Evolutionary conservation across 2,329 filamentous ascomycete genomes (phyloP), one percentile per base, ranked within the genome.

Genomic region (Xylaria polymorpha): DNA sequence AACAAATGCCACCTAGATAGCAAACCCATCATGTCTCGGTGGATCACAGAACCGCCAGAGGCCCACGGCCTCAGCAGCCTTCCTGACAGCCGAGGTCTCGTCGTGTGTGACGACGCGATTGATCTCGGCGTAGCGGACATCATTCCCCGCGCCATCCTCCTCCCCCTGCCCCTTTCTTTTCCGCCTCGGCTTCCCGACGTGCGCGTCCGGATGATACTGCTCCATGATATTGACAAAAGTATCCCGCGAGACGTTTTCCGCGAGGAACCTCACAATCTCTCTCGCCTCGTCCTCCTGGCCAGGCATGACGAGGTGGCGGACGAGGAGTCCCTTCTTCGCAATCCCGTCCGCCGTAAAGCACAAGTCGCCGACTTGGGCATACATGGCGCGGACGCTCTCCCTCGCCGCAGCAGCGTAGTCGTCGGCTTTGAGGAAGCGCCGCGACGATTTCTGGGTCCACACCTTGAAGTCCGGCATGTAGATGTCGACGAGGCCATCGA

Each of bases 381-480:
- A 89, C 92, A 97, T 96, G 10, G 88, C 90, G 76, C 88, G 90
- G 79, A 96, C 89, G 76, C 91, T 94, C 79, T 94, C 92, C 79
- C 86, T 88, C 0, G 94, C 93, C 0, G 89, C 88, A 10, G 86
- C 82, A 0, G 90, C 87, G 78, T 95, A 96, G 77, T 93, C 87
- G 57, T 93, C 91, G 3, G 91, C 91, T 78, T 97, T 97, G 43
- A 96, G 85, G 37, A 96, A 81, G 12, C 92, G 85, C 74, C 87
- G 90, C 22, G 91, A 91, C 0, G 91, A 91, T 25, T 79, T 82
- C 1, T 85, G 79, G 35, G 87, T 87, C 92, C 92, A 96, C 10
- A 94, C 88, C 79, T 97, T 96, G 83, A 96, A 96, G 77, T 97
- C 93, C 0, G 93, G 91, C n/a, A 97, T 83, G 77, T 96, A 97